Base-by-base conservation (phyloP, 805 yeast genomes). In the Cyberlindnera euphorbiae region DNA sequence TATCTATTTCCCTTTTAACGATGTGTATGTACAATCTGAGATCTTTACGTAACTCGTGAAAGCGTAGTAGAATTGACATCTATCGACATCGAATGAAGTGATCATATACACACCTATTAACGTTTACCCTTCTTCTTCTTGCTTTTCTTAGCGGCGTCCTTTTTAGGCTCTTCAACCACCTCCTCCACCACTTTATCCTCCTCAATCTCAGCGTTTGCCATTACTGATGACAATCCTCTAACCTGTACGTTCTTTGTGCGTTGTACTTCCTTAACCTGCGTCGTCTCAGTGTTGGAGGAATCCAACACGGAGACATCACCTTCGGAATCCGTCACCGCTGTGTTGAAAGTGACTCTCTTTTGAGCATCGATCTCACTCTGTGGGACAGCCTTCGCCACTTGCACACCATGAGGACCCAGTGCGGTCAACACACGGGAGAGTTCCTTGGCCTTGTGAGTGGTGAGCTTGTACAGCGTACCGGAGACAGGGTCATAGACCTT, bases 361-460 rank as follows among this genome's bases (percentile, higher is more conserved):
- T 26, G 11, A 5, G 16, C 17, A 26, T 7, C 9, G 10, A 7
- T n/a, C 17, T 26, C 22, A 19, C 22, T 19, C 22, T 19, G 22
- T 19, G 22, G n/a, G 9, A 11, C 17, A 13, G 28, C 17, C 13
- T 38, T 35, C 19, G 43, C 28, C 25, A 46, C 30, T 21, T 45
- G 50, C 32, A 77, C 79, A 2, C 77, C 77, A 35, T 66, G 63
- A 4, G 87, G 86, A 0, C 94, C 94, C 32, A 86, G 55, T 8
- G 82, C 81, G n/a, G 82, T 73, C 53, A 83, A 60, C 13, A 86
- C 53, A 50, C 86, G 71, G 17, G 83, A 75, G 30, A 86, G 67
- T 54, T 85, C 93, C 53, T 85, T 85, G 27, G 69, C 55, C 45
- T 78, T 78, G 44, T 62, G 59, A 1, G 88, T 77, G 38, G 68